These are phyloP conservation scores for Fusarium sp. DNA, from an alignment of 2,329 filamentous ascomycete genomes.

Conservation along the genomic window DNA sequence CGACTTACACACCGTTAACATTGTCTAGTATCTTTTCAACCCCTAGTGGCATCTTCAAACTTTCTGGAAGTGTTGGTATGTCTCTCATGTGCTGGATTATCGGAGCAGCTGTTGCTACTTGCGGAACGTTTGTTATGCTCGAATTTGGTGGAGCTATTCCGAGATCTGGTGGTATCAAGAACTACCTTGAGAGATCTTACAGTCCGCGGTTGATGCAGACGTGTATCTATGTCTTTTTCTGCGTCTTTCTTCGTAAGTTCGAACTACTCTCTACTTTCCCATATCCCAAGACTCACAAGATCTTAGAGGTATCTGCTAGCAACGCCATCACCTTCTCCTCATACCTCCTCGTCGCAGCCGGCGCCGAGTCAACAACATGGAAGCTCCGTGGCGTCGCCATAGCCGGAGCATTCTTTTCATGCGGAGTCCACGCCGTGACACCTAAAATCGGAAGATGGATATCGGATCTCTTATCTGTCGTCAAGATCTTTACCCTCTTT, in stretches of 20 bases:
- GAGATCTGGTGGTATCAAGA: slow-evolving; percentile 40
- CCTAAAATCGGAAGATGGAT: slow-evolving; percentile 10
- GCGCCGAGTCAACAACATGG: slow-evolving; percentile 15
- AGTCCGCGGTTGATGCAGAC: slow-evolving; percentile 35
- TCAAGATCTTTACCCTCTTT: slow-evolving; percentile 22
- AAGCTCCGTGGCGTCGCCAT: slow-evolving; percentile 17
- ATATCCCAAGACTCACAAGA: background rate
- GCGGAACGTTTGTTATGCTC: slow-evolving; percentile 39
- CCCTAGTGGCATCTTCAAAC: slow-evolving; percentile 34
- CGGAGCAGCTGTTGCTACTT: slow-evolving; percentile 36
- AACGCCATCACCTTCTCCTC: slow-evolving; percentile 25
- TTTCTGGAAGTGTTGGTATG: slow-evolving; percentile 41
- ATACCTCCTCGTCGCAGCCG: slow-evolving; percentile 13
- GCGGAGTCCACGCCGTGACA: slow-evolving; percentile 8
- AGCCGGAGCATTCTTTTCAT: slow-evolving; percentile 3
- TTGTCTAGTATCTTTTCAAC: slow-evolving; percentile 40
- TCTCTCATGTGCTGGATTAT: slow-evolving; percentile 42
- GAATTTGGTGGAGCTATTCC: slow-evolving; percentile 41
- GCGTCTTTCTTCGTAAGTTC: slow-evolving; percentile 31
- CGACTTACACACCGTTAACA: background rate
- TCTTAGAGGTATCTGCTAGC: slow-evolving; percentile 13
- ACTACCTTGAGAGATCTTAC: slow-evolving; percentile 41
- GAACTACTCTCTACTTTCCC: accelerated
- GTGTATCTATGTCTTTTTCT: slow-evolving; percentile 41
- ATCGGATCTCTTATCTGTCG: slow-evolving; percentile 8